phyloP scores from a whole-genome alignment of 208 protist genomes.

The Blastocrithidia nonstop region DNA sequence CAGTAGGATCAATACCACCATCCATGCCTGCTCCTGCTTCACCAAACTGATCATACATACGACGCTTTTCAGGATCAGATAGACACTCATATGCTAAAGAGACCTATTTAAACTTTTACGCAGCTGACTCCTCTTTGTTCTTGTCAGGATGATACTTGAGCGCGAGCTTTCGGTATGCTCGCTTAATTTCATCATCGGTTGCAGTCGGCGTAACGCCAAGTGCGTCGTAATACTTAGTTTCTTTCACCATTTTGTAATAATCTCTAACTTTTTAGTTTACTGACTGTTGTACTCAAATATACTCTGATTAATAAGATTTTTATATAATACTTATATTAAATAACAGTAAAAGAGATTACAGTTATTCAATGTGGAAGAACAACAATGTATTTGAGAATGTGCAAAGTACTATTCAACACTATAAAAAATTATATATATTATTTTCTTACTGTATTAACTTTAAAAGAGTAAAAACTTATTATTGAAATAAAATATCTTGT shows the following conservation, averaged over 20 bases:
- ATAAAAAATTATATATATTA: too few species aligned
- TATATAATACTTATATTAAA: background rate
- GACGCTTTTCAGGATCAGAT: slow-evolving; percentile 91
- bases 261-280: too few species aligned
- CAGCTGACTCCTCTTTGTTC: slow-evolving; percentile 70
- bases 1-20: slow-evolving; percentile 69
- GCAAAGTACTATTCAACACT: too few species aligned
- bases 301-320: background rate
- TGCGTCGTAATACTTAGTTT: slow-evolving; percentile 83
- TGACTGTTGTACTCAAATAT: too few species aligned
- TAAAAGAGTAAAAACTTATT: too few species aligned
- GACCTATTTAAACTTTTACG: slow-evolving; percentile 92
- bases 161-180: slow-evolving; percentile 85
- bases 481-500: too few species aligned
- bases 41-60: slow-evolving; percentile 96
- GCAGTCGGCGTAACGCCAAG: slow-evolving; percentile 68
- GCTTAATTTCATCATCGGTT: slow-evolving; percentile 84
- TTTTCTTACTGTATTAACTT: too few species aligned
- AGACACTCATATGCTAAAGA: slow-evolving; percentile 96
- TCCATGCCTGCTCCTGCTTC: slow-evolving; percentile 93
- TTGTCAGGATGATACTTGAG: slow-evolving; percentile 93
- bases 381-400: too few species aligned
- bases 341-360: too few species aligned
- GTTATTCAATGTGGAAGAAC: too few species aligned
- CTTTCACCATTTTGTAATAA: slow-evolving; percentile 74